These are phyloP conservation scores for Fusarium globosum DNA, from an alignment of 2,329 filamentous ascomycete species.

Conservation along the genomic window DNA sequence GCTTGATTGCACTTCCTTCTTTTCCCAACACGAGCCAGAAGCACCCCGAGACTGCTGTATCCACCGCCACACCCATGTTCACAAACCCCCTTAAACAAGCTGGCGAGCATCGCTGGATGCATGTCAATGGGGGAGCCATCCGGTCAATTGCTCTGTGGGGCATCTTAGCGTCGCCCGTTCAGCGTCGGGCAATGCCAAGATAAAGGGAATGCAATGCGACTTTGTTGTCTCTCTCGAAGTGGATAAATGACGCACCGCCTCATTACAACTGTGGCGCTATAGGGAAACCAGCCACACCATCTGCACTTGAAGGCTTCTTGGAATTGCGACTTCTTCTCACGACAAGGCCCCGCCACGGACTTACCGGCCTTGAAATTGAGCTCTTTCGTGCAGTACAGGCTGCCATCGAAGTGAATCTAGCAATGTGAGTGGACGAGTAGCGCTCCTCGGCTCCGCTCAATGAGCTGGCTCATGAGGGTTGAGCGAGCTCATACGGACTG, in stretches of 20 bases:
- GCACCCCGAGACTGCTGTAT: not conserved
- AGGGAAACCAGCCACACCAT: not conserved
- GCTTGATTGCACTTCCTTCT: not conserved
- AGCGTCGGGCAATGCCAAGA: not conserved
- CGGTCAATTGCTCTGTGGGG: not conserved
- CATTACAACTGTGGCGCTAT: not conserved
- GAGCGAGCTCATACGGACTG: not conserved
- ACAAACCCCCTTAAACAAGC: not conserved
- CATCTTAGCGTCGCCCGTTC: not conserved
- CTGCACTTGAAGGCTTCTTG: not conserved
- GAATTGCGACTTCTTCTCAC: not conserved
- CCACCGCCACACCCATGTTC: too few species aligned
- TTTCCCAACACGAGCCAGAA: not conserved
- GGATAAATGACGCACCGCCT: not conserved
- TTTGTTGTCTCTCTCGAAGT: not conserved
- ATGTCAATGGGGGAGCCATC: not conserved
- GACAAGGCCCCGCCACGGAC: not conserved
- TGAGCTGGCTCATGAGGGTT: not conserved
- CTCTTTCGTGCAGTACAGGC: not conserved
- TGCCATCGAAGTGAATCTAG: not conserved
- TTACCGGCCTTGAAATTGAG: conserved; percentile 7
- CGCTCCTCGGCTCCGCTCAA: not conserved
- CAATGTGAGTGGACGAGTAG: not conserved
- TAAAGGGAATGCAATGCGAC: not conserved
- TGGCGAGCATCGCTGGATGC: not conserved